Evolutionary conservation across 768 basidiomycete species (phyloP).

Genomic region (Trametes punicea): DNA sequence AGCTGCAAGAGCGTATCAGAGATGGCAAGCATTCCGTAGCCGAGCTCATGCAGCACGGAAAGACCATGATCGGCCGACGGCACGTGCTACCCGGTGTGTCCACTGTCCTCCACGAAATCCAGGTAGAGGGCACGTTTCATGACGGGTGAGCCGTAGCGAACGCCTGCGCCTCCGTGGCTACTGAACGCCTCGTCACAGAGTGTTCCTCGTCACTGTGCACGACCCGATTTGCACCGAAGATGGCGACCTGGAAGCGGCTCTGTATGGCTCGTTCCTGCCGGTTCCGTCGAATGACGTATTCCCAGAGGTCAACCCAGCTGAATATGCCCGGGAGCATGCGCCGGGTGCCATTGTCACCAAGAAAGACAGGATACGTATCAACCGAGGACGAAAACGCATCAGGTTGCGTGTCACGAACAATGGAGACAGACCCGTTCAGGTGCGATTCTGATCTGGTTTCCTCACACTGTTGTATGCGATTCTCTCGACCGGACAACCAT

Average conservation of each 20-base stretch:
- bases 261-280: conserved; percentile 95
- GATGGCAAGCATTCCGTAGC: conserved; percentile 86
- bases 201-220: conserved; percentile 97
- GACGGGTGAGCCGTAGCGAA: conserved; percentile 58
- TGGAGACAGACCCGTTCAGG: conserved; percentile 93
- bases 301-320: conserved; percentile 46
- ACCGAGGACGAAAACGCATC: conserved; percentile 67
- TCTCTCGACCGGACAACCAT: too few relatives aligned
- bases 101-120: conserved; percentile 75
- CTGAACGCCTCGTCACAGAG: conserved; percentile 37
- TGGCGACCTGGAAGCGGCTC: conserved; percentile 75
- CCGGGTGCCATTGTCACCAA: conserved; percentile 77
- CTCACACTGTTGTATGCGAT: too few relatives aligned
- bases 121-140: conserved; percentile 89
- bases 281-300: conserved; percentile 66
- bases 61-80: conserved; percentile 77
- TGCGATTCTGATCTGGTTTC: too few relatives aligned
- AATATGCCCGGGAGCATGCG: conserved; percentile 49
- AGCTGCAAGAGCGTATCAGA: conserved; percentile 89
- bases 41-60: conserved; percentile 92
- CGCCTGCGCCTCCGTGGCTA: not conserved
- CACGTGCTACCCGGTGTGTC: conserved; percentile 88
- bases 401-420: conserved; percentile 79
- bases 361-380: conserved; percentile 68
- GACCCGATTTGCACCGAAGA: conserved; percentile 86